Percentiles rank a stretch among this genome's conserved stretches.
These are phyloP conservation scores for Rubroboletus pulcherrimus DNA, from an alignment of 768 basidiomycete genomes.

Conservation along the genomic window DNA sequence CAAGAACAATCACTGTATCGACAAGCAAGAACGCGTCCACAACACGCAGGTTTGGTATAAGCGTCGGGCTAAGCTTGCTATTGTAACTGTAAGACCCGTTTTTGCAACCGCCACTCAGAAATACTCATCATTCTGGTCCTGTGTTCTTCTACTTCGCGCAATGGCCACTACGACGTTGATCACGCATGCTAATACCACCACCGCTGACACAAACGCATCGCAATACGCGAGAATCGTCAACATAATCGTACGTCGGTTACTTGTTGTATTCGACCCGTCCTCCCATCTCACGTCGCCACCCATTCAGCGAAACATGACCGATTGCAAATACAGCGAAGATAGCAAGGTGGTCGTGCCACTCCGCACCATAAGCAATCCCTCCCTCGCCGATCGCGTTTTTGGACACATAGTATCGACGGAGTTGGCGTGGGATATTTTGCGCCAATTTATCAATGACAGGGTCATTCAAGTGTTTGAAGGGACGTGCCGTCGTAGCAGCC, in stretches of 20 bases:
- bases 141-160: neutral
- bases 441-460: neutral
- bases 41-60: neutral
- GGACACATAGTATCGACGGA: neutral
- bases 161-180: neutral
- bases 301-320: slow-evolving; percentile 1
- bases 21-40: neutral
- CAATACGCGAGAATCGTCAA: neutral
- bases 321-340: neutral
- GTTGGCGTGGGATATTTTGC: slow-evolving; percentile 1
- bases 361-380: too few relatives aligned
- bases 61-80: neutral
- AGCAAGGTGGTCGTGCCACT: neutral
- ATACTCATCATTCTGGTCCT: neutral
- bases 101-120: neutral
- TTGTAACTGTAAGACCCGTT: neutral
- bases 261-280: neutral
- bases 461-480: slow-evolving; percentile 1
- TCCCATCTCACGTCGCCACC: neutral
- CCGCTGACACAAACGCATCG: neutral
- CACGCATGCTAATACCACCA: neutral
- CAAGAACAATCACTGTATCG: neutral
- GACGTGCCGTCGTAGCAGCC: too few relatives aligned
- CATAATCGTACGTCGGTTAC: neutral
- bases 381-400: neutral